Base-by-base conservation (phyloP, 1,284 basidiomycete species). In the Heterobasidion occidentale region DNA sequence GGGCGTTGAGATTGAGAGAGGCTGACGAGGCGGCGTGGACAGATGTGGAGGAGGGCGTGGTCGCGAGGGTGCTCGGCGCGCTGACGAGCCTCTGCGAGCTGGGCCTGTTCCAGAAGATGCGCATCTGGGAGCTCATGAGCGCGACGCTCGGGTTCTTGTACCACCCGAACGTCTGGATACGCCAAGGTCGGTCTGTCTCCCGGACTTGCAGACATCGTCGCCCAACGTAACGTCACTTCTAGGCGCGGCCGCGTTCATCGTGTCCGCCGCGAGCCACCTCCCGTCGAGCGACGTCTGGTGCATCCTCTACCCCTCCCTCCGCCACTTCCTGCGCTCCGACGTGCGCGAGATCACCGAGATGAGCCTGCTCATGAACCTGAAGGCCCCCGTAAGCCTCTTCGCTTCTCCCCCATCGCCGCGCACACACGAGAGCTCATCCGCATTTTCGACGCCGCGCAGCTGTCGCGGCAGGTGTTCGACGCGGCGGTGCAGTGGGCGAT, bases 141-240 rank as follows among this genome's bases (percentile, higher is more conserved):
- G 84, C 86, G 0, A 88, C 90, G 0, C 74, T 93, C 8, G 91
- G 92, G 1, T 95, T 98, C 67, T 73, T 99, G 45, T 96, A 92
- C 63, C 97, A 99, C 70, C 96, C 97, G 0, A 96, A 98, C 69
- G 72, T 84, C n/a, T 98, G 96, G 95, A 91, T 99, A 64, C 78
- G 93, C 58, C 92, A 98, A 77, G 90, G 94, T 89, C 58, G 54
- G 55, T 38, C 14, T 48, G 20, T 47, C 17, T 38, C 33, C 11
- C 27, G 11, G 34, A 36, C 7, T 3, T 8, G 11, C 19, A 17
- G 46, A 17, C 46, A 4, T 11, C n/a, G 46, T 3, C 19, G 17
- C n/a, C 19, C 27, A 1, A 3, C 27, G 12, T 48, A 17, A 17
- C 53, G 6, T 27, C 46, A 35, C 12, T 45, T 58, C 17, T 60